Conservation (phyloP, 805 yeast genomes). For the Maudiozyma pseudohumilis region DNA sequence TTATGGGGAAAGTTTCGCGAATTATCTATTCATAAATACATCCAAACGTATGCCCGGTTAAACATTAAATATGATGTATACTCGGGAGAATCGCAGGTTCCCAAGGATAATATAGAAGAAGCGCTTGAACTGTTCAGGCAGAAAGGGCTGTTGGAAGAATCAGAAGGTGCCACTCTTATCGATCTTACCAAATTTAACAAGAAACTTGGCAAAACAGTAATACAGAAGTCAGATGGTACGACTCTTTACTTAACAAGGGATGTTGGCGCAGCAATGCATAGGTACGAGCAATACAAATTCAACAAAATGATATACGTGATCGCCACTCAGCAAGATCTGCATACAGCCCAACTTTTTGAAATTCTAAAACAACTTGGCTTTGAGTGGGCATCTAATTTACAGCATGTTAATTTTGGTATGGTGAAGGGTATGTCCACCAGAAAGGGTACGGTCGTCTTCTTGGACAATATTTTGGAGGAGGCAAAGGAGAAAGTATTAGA, state of each 20-base stretch:
- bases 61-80: constrained; percentile 81
- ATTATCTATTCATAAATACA: constrained; percentile 74
- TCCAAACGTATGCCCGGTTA: constrained; percentile 80
- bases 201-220: constrained; percentile 84
- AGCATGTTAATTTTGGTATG: constrained; percentile 91
- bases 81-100: constrained; percentile 93
- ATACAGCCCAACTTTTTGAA: constrained; percentile 86
- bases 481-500: constrained; percentile 90
- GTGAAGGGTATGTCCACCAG: constrained; percentile 97
- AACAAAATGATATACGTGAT: constrained; percentile 95
- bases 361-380: constrained; percentile 81
- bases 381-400: constrained; percentile 71
- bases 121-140: constrained; percentile 55
- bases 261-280: constrained; percentile 89
- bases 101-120: constrained; percentile 56
- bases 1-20: constrained; percentile 85
- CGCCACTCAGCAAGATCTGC: constrained; percentile 93
- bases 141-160: constrained; percentile 66
- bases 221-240: constrained; percentile 91
- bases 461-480: constrained; percentile 85
- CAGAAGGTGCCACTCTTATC: constrained; percentile 81
- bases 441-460: constrained; percentile 95
- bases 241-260: constrained; percentile 89
- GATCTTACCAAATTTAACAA: constrained; percentile 79
- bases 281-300: constrained; percentile 72